Conservation (phyloP, 1,284 basidiomycete species). For the Ceratobasidium sp. region DNA sequence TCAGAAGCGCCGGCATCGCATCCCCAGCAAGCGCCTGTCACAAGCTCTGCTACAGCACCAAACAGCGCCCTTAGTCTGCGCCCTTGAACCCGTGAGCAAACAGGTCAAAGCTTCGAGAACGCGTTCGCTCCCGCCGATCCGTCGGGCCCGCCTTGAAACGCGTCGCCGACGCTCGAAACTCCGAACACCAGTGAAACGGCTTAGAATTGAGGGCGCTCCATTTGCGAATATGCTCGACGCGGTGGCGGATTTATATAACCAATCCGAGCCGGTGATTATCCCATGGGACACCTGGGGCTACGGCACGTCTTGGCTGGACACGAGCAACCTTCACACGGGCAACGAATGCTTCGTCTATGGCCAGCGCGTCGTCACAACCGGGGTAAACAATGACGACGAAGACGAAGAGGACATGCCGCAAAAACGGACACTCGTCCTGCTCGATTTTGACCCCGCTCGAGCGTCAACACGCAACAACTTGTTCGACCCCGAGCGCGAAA, state of each 20-base stretch:
- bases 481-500: conserved; percentile 5
- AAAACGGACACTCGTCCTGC: not conserved
- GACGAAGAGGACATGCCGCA: not conserved
- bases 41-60: no score
- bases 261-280: not conserved
- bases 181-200: no score
- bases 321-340: not conserved
- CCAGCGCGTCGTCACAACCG: conserved; percentile 29
- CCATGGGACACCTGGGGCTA: conserved; percentile 25
- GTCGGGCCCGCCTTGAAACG: no score
- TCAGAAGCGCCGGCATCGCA: no score
- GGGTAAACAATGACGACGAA: not conserved
- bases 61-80: no score
- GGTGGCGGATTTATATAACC: conserved; percentile 1
- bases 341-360: conserved; percentile 42
- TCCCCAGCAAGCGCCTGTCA: no score
- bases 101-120: no score
- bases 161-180: no score
- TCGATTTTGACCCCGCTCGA: conserved; percentile 27
- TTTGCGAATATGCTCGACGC: conserved; percentile 1
- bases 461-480: not conserved
- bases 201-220: no score
- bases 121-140: no score
- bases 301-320: conserved; percentile 20
- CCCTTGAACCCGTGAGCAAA: no score